Evolutionary conservation across 2,329 filamentous ascomycete genomes (phyloP), one percentile per base, ranked within the genome.

Genomic region (Venturia carpophila): DNA sequence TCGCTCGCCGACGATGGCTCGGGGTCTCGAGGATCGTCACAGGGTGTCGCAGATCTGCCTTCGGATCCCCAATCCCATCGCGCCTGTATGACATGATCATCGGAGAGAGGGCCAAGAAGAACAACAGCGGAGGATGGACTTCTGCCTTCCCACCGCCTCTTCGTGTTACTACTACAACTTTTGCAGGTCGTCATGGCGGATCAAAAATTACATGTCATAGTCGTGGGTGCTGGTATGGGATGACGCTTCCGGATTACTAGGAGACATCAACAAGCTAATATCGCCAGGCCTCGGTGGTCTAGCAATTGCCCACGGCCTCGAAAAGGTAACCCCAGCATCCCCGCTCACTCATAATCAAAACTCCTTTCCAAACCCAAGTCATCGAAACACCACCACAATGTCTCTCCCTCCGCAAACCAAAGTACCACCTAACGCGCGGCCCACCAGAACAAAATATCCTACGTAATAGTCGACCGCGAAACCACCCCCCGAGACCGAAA

Each of bases 301-400:
- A 17, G 64, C 60, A n/a, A 52, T 49, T 39, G 64, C 64, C 10
- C 64, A 66, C 39, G 64, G 64, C 5, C 52, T 66, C 9, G 37
- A 63, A 43, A 66, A 63, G 60, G 64, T 64, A 30, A 19, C 3
- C 24, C n/a, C 19, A 52, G 21, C 5, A 24, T 52, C 7, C 4
- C 21, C 13, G 11, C n/a, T n/a, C n/a, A n/a, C n/a, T n/a, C 24
- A 27, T n/a, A 11, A 4, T 10, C 10, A 11, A 11, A 11, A 24
- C 21, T 4, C 7, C 21, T 21, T 49, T 13, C 21, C n/a, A 24
- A 19, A 19, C 2, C 3, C 30, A 34, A 34, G 6, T n/a, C n/a
- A 34, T 34, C 30, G n/a, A n/a, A 47, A 21, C 19, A 11, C 45
- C 21, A 41, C 6, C 45, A 24, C n/a, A 24, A 47, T 47, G 7